A percentile compares a stretch with the other conserved stretches of the same genome.
These are phyloP conservation scores for Pelargonium nanum DNA, from an alignment of 345 rosid species.

Conservation along the genomic window DNA sequence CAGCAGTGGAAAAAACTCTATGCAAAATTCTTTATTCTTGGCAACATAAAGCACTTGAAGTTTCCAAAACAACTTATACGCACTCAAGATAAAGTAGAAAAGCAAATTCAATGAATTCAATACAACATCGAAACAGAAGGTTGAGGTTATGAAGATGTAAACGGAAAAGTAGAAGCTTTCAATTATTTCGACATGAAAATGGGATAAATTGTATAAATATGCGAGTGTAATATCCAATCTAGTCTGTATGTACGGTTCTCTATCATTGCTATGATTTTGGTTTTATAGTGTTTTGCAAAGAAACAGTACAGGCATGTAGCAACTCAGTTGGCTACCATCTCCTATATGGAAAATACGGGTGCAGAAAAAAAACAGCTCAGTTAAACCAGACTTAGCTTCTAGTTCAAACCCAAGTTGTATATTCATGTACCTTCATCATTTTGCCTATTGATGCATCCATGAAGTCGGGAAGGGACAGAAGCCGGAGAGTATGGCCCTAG, in stretches of 20 bases:
- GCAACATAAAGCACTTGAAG: neutral
- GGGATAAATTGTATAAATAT: neutral
- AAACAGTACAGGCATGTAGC: neutral
- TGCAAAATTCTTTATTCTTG: neutral
- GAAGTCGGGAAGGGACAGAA: slow-evolving; percentile 79
- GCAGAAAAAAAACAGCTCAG: too few relatives aligned
- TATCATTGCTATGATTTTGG: neutral
- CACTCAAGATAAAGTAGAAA: neutral
- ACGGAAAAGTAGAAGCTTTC: neutral
- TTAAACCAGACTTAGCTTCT: slow-evolving; percentile 1
- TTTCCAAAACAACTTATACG: neutral
- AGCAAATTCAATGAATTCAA: neutral
- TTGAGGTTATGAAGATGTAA: neutral
- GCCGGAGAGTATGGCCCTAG: slow-evolving; percentile 77
- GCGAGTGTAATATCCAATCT: neutral
- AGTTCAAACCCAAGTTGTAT: slow-evolving; percentile 3
- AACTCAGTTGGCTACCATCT: neutral
- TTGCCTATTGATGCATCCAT: slow-evolving; percentile 67
- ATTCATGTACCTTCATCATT: slow-evolving; percentile 57
- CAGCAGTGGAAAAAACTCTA: neutral
- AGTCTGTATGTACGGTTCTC: neutral
- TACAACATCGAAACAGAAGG: neutral
- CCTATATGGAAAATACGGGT: neutral
- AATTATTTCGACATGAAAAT: neutral
- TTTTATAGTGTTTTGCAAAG: neutral